phyloP scores from a whole-genome alignment of 2,329 filamentous ascomycete genomes.

The Botryotinia calthae region DNA sequence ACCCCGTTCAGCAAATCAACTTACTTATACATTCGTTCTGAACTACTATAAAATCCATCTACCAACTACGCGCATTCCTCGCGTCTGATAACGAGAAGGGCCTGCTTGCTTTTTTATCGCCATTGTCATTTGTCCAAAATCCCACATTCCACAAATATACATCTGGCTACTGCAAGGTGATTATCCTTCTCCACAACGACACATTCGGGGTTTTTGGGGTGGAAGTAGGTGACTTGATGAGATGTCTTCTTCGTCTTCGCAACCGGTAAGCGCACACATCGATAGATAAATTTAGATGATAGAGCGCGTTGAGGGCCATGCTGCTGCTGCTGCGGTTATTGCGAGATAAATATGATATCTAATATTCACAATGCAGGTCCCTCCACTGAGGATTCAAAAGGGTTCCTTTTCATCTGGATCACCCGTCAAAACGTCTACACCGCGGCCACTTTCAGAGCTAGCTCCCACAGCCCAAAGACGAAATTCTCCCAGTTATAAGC shows the following conservation, averaged over 20 bases:
- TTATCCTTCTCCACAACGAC: constrained; percentile 12
- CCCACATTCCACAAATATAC: constrained; percentile 21
- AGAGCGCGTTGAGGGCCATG: background rate
- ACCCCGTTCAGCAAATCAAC: background rate
- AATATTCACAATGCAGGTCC: constrained; percentile 51
- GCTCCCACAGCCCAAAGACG: constrained; percentile 80
- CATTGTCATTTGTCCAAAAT: constrained; percentile 19
- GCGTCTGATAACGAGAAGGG: background rate
- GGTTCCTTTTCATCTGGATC: constrained; percentile 53
- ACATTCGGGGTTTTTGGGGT: background rate
- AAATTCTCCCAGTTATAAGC: constrained; percentile 90
- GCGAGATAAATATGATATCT: constrained; percentile 1
- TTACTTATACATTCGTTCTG: constrained; percentile 15
- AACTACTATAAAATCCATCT: background rate
- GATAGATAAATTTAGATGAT: no score
- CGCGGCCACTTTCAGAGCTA: constrained; percentile 83
- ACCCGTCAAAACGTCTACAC: constrained; percentile 61
- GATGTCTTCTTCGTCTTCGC: constrained; percentile 34
- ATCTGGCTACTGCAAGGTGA: constrained; percentile 21
- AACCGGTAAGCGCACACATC: constrained; percentile 29
- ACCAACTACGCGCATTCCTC: constrained; percentile 14
- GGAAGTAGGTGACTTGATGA: constrained; percentile 17
- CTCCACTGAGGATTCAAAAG: constrained; percentile 79
- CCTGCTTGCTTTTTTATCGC: background rate
- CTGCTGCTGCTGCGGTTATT: background rate